Percentiles rank a stretch among this genome's conserved stretches.
phyloP scores from a whole-genome alignment of 2,329 filamentous ascomycete species.

The Phialophora expanda region DNA sequence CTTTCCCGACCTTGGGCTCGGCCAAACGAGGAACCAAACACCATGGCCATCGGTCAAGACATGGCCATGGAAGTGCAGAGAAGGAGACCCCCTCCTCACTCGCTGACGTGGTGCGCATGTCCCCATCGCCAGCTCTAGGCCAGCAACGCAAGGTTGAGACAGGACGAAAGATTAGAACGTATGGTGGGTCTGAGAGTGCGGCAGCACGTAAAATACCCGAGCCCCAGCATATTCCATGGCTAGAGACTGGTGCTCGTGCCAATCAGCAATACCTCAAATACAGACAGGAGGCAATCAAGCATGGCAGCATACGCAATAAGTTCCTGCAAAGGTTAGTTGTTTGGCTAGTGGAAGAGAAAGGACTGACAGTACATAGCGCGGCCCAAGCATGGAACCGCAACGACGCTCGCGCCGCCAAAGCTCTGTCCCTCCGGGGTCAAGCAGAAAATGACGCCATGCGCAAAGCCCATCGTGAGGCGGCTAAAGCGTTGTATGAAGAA shows the following conservation, averaged over 20 bases:
- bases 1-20: conserved; percentile 87
- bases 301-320: conserved; percentile 94
- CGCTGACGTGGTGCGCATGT: conserved; percentile 94
- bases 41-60: conserved; percentile 86
- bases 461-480: conserved; percentile 93
- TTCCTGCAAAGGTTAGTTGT: conserved; percentile 82
- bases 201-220: conserved; percentile 82
- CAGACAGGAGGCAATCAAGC: conserved; percentile 93
- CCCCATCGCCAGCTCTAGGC: conserved; percentile 76
- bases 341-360: background rate
- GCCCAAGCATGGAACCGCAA: conserved; percentile 99
- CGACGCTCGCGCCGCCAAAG: conserved; percentile 93
- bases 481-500: conserved; percentile 88
- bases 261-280: conserved; percentile 96
- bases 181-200: conserved; percentile 56
- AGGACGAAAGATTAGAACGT: conserved; percentile 65
- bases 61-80: conserved; percentile 70
- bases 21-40: conserved; percentile 85
- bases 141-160: conserved; percentile 50
- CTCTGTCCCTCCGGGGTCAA: conserved; percentile 88
- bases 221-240: conserved; percentile 93
- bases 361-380: conserved; percentile 62
- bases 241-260: conserved; percentile 87
- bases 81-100: conserved; percentile 77
- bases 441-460: conserved; percentile 97